Evolutionary conservation across 2,329 filamentous ascomycete genomes (phyloP), one percentile per base, ranked within the genome.

Genomic region (Colletotrichum karsti): DNA sequence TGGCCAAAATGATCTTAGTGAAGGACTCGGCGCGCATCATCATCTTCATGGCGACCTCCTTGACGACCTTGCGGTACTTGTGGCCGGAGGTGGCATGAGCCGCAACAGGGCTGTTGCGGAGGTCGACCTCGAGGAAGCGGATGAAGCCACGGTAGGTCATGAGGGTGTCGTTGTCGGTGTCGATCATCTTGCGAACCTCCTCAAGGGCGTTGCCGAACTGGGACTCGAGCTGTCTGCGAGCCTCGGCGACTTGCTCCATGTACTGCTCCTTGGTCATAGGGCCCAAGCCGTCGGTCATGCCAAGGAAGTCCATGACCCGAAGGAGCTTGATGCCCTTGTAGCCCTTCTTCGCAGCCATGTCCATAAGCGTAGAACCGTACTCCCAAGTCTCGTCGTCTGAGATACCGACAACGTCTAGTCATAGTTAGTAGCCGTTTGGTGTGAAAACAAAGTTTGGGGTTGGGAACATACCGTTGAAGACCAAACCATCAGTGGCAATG

Each of bases 401-500:
- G 10, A 84, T 77, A 4, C 78, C 77, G 2, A 84, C 71, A 0
- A 84, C 73, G 69, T 83, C 81, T 63, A 79, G 80, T 60, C 78
- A 5, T 6, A 7, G 30, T 57, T 20, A 69, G 37, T 28, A 7
- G 8, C 3, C 7, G 2, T 1, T 2, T 10, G 13, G 2, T 15
- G 26, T 8, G 39, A 26, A 2, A 13, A 6, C 26, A n/a, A 46
- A 26, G 7, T 0, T 10, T 12, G 7, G 0, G 7, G 6, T 18
- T 13, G 24, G 2, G 33, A 13, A 41, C 30, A 33, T 56, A 70
- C 67, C 68, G 30, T 70, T 70, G 20, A 69, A 83, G 2, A 82
- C 78, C 2, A 83, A 74, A 1, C 82, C 82, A 61, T 84, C 82
- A 0, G 81, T 82, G 33, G 77, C 78, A 41, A 84, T 82, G 60